Evolutionary conservation across 2,329 filamentous ascomycete genomes (phyloP), one percentile per base, ranked within the genome.

Genomic region (Alternaria angustiovoidea): DNA sequence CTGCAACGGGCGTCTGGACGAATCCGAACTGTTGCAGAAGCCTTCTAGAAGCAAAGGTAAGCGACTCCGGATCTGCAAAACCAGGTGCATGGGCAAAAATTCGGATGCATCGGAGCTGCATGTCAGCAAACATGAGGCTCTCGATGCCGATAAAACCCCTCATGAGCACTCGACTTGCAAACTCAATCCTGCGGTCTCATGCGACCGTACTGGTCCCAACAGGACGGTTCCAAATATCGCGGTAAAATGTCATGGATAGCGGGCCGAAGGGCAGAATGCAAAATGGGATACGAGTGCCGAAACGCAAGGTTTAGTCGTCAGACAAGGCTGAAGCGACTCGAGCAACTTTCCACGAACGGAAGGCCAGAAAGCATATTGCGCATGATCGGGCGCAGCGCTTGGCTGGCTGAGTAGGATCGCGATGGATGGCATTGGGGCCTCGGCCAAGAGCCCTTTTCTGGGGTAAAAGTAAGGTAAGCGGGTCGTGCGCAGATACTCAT

Each of bases 391-490:
- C 34, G 52, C 24, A 18, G 41, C 42, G 24, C 30, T 51, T 47
- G 39, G 30, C 12, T 43, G 49, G 49, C n/a, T 54, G 36, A 38
- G 49, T 22, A 41, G 38, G 20, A 38, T 36, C 16, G 18, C 18
- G 43, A 18, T 42, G 39, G 12, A 16, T 24, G 39, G 39, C 39
- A 14, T 42, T 24, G 39, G 39, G 12, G 11, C 39, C 38, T 41
- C 30, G 30, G 47, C 47, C 51, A 63, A 61, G 34, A 34, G 54
- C 42, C 51, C 51, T 63, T 61, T 61, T 26, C 58, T 22, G 47
- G 61, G 58, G 54, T 55, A 61, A 54, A 47, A 46, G 51, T 42
- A 43, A 59, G 42, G 28, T n/a, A 22, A 36, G 42, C 36, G 47
- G 47, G n/a, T 57, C 53, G 57, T 63, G 61, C 61, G 36, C 38